These are phyloP conservation scores for Helichrysum umbraculigerum DNA, from an alignment of 129 eudicot genomes.

Conservation along the genomic window DNA sequence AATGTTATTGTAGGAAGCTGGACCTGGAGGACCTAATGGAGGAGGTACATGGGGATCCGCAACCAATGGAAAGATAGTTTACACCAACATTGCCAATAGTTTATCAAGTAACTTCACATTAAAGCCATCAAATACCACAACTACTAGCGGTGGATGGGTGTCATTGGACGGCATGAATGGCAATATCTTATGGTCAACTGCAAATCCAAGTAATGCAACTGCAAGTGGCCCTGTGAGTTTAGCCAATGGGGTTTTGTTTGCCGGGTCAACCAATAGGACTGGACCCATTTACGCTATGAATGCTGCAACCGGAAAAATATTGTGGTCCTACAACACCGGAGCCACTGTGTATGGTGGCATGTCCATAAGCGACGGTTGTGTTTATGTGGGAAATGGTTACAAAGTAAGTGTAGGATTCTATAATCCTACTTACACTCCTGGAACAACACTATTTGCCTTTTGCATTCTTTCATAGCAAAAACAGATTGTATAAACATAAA, in stretches of 20 bases:
- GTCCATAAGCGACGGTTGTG: conserved; percentile 59
- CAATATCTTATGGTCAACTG: conserved; percentile 62
- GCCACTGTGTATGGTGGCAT: conserved; percentile 75
- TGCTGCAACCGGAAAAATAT: conserved; percentile 51
- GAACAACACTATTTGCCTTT: conserved; percentile 53
- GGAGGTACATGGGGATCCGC: conserved; percentile 85
- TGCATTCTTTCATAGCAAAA: conserved; percentile 23
- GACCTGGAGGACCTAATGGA: conserved; percentile 63
- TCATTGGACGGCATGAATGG: conserved; percentile 64
- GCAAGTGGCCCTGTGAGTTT: conserved; percentile 64
- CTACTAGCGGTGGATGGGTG: conserved; percentile 73
- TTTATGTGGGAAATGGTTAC: conserved; percentile 68
- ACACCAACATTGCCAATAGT: conserved; percentile 65
- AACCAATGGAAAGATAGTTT: conserved; percentile 52
- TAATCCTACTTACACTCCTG: conserved; percentile 45
- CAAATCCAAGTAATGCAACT: conserved; percentile 57
- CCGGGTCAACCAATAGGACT: conserved; percentile 57
- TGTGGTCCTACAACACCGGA: conserved; percentile 63
- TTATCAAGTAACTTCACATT: conserved; percentile 40
- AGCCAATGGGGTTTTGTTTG: conserved; percentile 66
- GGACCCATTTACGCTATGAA: conserved; percentile 80
- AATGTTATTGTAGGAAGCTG: conserved; percentile 48
- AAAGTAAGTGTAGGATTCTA: conserved; percentile 34
- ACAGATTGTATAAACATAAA: too few species aligned
- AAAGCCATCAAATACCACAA: conserved; percentile 48